Evolutionary conservation across 331 rosid species (phyloP).

Genomic region (Rhamnella rubrinervis): DNA sequence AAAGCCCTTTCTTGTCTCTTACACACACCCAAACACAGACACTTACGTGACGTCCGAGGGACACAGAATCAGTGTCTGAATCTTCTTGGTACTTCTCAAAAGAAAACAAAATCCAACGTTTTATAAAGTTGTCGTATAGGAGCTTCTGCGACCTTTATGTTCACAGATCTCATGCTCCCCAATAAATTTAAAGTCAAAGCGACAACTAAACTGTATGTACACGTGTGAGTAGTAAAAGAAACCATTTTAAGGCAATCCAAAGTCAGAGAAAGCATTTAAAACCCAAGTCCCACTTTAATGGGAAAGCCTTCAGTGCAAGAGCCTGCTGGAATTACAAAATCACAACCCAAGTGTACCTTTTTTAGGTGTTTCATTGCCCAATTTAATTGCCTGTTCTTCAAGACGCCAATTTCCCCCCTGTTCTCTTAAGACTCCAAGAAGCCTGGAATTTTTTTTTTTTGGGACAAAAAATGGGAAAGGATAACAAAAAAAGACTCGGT

Average conservation of each 20-base stretch:
- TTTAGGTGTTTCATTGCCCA: conserved; percentile 24
- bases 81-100: conserved; percentile 22
- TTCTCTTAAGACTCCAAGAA: conserved; percentile 24
- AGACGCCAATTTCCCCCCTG: conserved; percentile 25
- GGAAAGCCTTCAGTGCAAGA: conserved; percentile 24
- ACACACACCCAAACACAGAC: conserved; percentile 3
- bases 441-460: conserved; percentile 16
- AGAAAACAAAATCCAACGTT: background rate
- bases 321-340: conserved; percentile 26
- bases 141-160: conserved; percentile 26
- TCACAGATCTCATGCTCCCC: conserved; percentile 23
- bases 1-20: conserved; percentile 35
- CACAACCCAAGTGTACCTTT: conserved; percentile 30
- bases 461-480: background rate
- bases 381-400: conserved; percentile 26
- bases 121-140: conserved; percentile 12
- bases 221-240: conserved; percentile 22
- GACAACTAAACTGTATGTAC: conserved; percentile 5
- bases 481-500: conserved; percentile 7
- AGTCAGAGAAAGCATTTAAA: conserved; percentile 13
- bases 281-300: conserved; percentile 4
- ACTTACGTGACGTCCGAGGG: conserved; percentile 12
- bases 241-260: conserved; percentile 7
- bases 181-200: background rate
- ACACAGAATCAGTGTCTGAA: conserved; percentile 28